phyloP scores from a whole-genome alignment of 345 rosid species.

The Barbarea vulgaris region DNA sequence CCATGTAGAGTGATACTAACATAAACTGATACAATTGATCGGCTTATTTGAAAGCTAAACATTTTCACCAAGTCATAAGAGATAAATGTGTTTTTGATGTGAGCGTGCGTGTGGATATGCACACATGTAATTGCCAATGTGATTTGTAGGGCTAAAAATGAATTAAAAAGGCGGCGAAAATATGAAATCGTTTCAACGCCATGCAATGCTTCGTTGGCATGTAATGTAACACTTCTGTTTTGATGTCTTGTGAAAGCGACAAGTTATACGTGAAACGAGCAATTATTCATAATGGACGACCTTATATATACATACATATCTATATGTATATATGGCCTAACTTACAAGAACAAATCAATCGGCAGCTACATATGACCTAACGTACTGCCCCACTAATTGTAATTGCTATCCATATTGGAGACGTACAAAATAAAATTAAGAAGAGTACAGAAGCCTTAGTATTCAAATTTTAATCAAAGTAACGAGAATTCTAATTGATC shows the following conservation, averaged over 20 bases:
- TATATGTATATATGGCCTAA: slow-evolving; percentile 3
- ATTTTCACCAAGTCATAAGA: background rate
- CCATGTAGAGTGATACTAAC: background rate
- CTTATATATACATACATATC: too few relatives aligned
- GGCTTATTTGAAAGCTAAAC: background rate
- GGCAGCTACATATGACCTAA: slow-evolving; percentile 27
- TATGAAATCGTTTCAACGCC: background rate
- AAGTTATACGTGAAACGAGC: slow-evolving; percentile 14
- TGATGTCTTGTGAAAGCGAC: background rate
- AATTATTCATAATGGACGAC: background rate
- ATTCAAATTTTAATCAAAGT: background rate
- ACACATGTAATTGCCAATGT: background rate
- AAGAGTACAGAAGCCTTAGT: background rate
- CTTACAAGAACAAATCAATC: background rate
- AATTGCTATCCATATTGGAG: background rate
- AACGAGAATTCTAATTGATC: background rate
- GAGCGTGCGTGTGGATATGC: slow-evolving; percentile 27
- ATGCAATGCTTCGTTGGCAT: slow-evolving; percentile 33
- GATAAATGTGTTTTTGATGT: slow-evolving; percentile 11
- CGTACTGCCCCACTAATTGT: slow-evolving; percentile 5
- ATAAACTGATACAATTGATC: slow-evolving; percentile 1
- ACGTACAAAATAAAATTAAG: background rate
- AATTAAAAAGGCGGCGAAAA: background rate
- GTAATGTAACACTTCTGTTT: slow-evolving; percentile 19
- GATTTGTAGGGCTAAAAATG: slow-evolving; percentile 16